These are phyloP conservation scores for Raphanus raphanistrum DNA, from an alignment of 345 rosid species.

Conservation along the genomic window DNA sequence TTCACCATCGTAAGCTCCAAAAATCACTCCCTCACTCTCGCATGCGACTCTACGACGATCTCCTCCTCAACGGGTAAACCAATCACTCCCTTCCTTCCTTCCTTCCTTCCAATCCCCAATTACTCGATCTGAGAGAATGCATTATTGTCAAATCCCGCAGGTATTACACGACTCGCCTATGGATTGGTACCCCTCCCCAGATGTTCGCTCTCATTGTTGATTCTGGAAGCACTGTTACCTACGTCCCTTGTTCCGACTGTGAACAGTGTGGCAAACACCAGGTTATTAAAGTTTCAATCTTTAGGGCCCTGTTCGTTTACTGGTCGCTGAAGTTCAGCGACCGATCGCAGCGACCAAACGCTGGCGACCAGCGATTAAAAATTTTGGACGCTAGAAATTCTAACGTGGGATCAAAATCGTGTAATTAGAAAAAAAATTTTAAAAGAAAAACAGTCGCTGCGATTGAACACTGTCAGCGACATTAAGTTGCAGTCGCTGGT, in stretches of 20 bases:
- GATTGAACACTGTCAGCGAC: no score
- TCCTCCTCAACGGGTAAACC: conserved; percentile 72
- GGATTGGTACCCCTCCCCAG: conserved; percentile 98
- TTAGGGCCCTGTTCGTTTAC: no score
- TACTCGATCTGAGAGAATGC: not conserved
- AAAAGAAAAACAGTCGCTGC: no score
- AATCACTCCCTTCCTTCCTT: not conserved
- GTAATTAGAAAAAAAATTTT: no score
- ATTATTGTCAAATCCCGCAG: conserved; percentile 31
- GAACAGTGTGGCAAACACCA: conserved; percentile 84
- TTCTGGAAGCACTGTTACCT: conserved; percentile 90
- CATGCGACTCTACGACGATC: conserved; percentile 95
- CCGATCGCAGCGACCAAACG: no score
- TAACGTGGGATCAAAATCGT: no score
- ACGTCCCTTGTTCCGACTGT: conserved; percentile 81
- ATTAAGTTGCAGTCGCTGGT: no score
- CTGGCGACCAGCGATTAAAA: no score
- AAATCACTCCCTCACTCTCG: conserved; percentile 62
- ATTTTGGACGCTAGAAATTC: no score
- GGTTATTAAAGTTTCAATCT: conserved; percentile 37
- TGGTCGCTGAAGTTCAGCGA: no score
- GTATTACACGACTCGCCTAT: conserved; percentile 83
- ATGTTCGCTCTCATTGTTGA: conserved; percentile 84
- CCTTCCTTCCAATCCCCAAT: not conserved
- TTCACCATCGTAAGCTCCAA: conserved; percentile 58